Percentiles rank a stretch among this genome's conserved stretches.
phyloP scores from a whole-genome alignment of 257 asterid genomes.

The Solanum raphanifolium region DNA sequence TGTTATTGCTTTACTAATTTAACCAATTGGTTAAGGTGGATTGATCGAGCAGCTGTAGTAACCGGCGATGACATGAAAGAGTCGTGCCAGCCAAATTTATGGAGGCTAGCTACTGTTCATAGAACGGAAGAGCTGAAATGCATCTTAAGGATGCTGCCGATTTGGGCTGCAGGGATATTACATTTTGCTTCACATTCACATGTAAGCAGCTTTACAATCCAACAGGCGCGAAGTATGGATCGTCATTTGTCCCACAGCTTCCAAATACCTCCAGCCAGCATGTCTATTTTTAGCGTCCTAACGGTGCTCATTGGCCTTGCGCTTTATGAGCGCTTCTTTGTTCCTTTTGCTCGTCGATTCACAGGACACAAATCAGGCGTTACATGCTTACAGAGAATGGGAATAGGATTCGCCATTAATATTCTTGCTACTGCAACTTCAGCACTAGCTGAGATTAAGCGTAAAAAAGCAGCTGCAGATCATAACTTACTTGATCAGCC shows the following conservation, averaged over 20 bases:
- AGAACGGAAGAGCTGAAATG: constrained; percentile 76
- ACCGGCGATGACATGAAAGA: constrained; percentile 27
- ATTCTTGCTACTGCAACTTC: constrained; percentile 40
- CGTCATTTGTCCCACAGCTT: constrained; percentile 45
- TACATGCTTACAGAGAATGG: constrained; percentile 74
- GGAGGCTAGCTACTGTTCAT: constrained; percentile 74
- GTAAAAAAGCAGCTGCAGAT: constrained; percentile 44
- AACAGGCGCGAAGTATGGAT: constrained; percentile 66
- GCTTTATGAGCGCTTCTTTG: constrained; percentile 54
- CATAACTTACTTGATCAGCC: constrained; percentile 45
- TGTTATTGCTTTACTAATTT: background rate
- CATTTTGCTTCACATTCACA: constrained; percentile 53
- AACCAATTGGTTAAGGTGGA: constrained; percentile 29
- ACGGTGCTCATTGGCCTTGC: constrained; percentile 45
- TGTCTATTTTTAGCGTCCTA: constrained; percentile 53
- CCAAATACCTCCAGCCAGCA: constrained; percentile 66
- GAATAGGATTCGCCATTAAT: constrained; percentile 45
- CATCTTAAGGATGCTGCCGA: constrained; percentile 52
- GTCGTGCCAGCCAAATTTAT: constrained; percentile 34
- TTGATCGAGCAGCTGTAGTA: constrained; percentile 62
- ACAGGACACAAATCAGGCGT: constrained; percentile 45
- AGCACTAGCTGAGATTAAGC: constrained; percentile 51
- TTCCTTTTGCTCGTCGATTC: constrained; percentile 43
- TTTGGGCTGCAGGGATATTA: constrained; percentile 70
- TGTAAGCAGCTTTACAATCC: constrained; percentile 48